phyloP scores from a whole-genome alignment of 345 rosid genomes.

The Physaria fendleri region DNA sequence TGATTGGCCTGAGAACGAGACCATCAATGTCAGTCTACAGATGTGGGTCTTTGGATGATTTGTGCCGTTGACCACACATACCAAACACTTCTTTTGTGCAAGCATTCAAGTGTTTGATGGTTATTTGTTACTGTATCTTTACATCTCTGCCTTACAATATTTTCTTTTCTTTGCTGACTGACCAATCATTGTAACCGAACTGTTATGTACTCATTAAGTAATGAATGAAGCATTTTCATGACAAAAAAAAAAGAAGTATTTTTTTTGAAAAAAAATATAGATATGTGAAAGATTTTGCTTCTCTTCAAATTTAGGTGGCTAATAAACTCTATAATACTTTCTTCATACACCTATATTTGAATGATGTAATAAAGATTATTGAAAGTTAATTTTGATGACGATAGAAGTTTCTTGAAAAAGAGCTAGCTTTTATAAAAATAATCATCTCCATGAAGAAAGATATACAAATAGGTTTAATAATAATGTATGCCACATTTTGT shows the following conservation, averaged over 20 bases:
- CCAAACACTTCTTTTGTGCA: slow-evolving; percentile 95
- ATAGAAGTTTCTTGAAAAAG: slow-evolving; percentile 9
- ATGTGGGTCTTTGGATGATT: slow-evolving; percentile 94
- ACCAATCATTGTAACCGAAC: too few relatives aligned
- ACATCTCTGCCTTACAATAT: too few relatives aligned
- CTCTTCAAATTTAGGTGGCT: slow-evolving; percentile 1
- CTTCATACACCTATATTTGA: slow-evolving; percentile 9
- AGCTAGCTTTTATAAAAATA: background rate
- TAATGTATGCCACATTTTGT: slow-evolving; percentile 27
- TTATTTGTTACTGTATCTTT: slow-evolving; percentile 19
- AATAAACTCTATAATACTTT: background rate
- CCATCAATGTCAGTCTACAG: too few relatives aligned
- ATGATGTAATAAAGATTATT: background rate
- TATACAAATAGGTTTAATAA: slow-evolving; percentile 13
- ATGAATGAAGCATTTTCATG: slow-evolving; percentile 57
- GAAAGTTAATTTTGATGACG: slow-evolving; percentile 20
- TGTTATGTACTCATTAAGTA: too few relatives aligned
- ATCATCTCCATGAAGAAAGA: slow-evolving; percentile 13
- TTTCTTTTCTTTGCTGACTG: too few relatives aligned
- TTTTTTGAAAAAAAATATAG: too few relatives aligned
- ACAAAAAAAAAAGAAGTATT: slow-evolving; percentile 76
- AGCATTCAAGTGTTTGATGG: slow-evolving; percentile 93
- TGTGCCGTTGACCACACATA: slow-evolving; percentile 99
- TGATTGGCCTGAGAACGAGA: too few relatives aligned
- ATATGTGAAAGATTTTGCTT: slow-evolving; percentile 3